Evolutionary conservation across 2,329 filamentous ascomycete genomes (phyloP), one percentile per base, ranked within the genome.

Genomic region (Talaromyces sp.): DNA sequence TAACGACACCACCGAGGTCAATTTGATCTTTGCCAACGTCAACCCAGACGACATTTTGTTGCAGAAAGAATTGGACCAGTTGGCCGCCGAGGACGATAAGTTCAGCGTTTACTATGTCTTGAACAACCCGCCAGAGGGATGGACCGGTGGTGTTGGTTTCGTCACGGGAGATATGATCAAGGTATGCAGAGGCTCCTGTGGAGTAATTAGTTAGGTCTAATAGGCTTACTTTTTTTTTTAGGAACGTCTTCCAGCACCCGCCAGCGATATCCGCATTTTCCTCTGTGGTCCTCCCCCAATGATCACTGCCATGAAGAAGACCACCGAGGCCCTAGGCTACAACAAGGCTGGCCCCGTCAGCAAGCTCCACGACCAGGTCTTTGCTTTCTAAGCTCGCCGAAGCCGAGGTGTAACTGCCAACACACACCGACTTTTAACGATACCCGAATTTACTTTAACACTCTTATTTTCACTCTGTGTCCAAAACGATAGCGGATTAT

Each of bases 321-420:
- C 91, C 7, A 88, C 92, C 56, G 91, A 95, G 79, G 83, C 85
- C 64, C 83, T 97, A 21, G 94, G 94, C 61, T 99, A 89, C 82
- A 85, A 90, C 72, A 97, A 97, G 84, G 90, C 94, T 48, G 86
- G 88, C 63, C 91, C 93, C 51, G 92, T 97, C 70, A 97, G 92
- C 87, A 97, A 97, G 85, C 87, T 97, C 58, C 90, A 93, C 74
- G 94, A 99, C 76, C 94, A 97, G 78, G 91, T 99, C 67, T 99
- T 99, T 81, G 92, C 91, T 72, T 99, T 99, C 79, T 92, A 89
- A 78, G 43, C 43, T 38, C 19, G 21, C 11, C 14, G 21, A 21
- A 24, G 21, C 43, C 1, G n/a, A 46, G n/a, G 17, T n/a, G 12
- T 14, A 11, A 46, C 43, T 24, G 8, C 43, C 43, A 21, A 19